phyloP scores from a whole-genome alignment of 768 basidiomycete species.

The Collybiopsis confluens region DNA sequence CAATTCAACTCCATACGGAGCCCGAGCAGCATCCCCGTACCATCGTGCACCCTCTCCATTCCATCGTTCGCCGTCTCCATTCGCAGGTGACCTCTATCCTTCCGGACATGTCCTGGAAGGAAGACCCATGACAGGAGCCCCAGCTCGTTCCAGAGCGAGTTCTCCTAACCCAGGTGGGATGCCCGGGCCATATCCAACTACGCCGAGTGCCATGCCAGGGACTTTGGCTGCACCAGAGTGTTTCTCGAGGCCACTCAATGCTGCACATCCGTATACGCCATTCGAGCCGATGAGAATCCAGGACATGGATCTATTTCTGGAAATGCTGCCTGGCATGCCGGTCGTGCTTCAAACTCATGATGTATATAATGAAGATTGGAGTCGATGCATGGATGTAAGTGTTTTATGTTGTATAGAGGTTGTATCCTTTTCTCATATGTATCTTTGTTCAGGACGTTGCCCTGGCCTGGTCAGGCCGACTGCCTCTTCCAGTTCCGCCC shows the following conservation, averaged over 20 bases:
- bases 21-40: slow-evolving; percentile 5
- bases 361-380: slow-evolving; percentile 77
- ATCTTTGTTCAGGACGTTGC: slow-evolving; percentile 53
- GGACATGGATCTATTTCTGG: slow-evolving; percentile 73
- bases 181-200: slow-evolving; percentile 3
- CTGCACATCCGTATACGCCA: slow-evolving; percentile 58
- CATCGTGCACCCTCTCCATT: slow-evolving; percentile 2
- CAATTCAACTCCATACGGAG: slow-evolving; percentile 25
- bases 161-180: slow-evolving; percentile 32
- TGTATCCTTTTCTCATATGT: neutral
- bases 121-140: slow-evolving; percentile 30
- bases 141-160: slow-evolving; percentile 27
- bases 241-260: slow-evolving; percentile 70
- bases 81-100: slow-evolving; percentile 40
- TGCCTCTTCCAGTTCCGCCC: slow-evolving; percentile 55
- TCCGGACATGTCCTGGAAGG: slow-evolving; percentile 56
- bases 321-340: slow-evolving; percentile 69
- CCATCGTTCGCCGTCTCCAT: slow-evolving; percentile 4
- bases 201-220: slow-evolving; percentile 11
- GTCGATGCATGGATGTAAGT: slow-evolving; percentile 69
- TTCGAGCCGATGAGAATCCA: slow-evolving; percentile 71
- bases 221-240: slow-evolving; percentile 64
- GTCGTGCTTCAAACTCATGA: slow-evolving; percentile 70
- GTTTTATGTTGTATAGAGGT: no score
- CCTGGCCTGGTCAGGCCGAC: slow-evolving; percentile 71